Conservation (phyloP, 768 basidiomycete genomes). For the Collybia mongolica region DNA sequence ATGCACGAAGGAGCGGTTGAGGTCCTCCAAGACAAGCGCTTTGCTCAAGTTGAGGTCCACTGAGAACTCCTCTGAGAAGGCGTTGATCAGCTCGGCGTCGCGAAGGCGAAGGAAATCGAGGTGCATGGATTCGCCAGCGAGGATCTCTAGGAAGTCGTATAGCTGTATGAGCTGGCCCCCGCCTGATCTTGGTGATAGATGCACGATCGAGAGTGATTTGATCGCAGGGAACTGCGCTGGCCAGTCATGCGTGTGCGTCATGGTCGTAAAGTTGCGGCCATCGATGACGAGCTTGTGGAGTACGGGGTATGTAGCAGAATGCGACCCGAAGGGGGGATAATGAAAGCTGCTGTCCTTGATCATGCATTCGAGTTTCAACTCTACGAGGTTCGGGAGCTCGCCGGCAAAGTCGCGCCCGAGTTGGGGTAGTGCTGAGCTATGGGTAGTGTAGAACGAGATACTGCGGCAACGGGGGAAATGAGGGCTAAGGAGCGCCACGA, state of each 20-base stretch:
- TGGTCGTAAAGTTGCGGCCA: not conserved
- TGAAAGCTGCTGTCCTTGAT: not conserved
- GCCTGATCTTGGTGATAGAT: not conserved
- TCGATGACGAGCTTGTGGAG: not conserved
- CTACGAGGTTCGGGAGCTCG: not conserved
- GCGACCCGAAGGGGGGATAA: not conserved
- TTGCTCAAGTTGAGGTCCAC: too few species aligned
- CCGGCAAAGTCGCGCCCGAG: not conserved
- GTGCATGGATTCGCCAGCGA: too few species aligned
- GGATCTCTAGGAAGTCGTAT: too few species aligned
- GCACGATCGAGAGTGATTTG: not conserved
- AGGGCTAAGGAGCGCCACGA: not conserved
- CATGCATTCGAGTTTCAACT: not conserved
- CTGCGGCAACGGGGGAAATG: not conserved
- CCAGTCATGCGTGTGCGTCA: not conserved
- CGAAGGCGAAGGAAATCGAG: too few species aligned
- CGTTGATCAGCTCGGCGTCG: too few species aligned
- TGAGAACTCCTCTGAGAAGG: too few species aligned
- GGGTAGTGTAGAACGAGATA: constrained; percentile 1
- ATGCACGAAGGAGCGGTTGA: too few species aligned
- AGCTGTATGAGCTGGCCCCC: too few species aligned
- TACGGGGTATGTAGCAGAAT: not conserved
- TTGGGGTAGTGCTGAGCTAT: not conserved
- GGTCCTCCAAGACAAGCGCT: too few species aligned
- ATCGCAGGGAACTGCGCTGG: not conserved